These are phyloP conservation scores for Paraurostyla sp. DNA, from an alignment of 73 alveolate species.

Conservation along the genomic window DNA sequence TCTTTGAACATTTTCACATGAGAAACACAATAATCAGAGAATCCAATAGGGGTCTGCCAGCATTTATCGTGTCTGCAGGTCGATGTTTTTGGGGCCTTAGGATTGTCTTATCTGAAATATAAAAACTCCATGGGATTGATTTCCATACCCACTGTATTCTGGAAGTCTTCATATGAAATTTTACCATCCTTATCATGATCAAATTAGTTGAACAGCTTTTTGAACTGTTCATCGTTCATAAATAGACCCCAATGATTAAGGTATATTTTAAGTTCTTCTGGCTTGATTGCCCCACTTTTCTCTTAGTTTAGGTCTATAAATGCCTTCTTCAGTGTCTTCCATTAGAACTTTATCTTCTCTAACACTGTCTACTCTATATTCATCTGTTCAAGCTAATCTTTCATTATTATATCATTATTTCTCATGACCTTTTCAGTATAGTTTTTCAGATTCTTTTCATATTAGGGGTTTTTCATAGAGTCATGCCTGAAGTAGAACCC, in stretches of 20 bases:
- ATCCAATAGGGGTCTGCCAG: conserved; percentile 35
- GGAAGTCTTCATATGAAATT: conserved; percentile 72
- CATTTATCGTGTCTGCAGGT: conserved; percentile 43
- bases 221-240: conserved; percentile 62
- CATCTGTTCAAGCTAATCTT: conserved; percentile 35
- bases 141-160: conserved; percentile 66
- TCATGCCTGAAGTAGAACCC: conserved; percentile 75
- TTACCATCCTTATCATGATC: conserved; percentile 73
- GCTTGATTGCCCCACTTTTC: conserved; percentile 63
- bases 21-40: conserved; percentile 33
- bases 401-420: conserved; percentile 14
- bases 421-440: neutral
- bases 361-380: conserved; percentile 39
- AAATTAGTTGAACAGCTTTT: conserved; percentile 49
- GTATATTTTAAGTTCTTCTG: conserved; percentile 52
- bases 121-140: conserved; percentile 57
- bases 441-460: conserved; percentile 37
- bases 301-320: conserved; percentile 67
- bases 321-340: conserved; percentile 79
- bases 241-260: conserved; percentile 76
- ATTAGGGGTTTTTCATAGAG: conserved; percentile 53
- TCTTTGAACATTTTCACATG: conserved; percentile 55
- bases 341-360: conserved; percentile 48
- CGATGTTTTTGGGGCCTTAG: neutral
- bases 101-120: conserved; percentile 36